phyloP scores from a whole-genome alignment of 257 asterid species.

The Salvia miltiorrhiza region DNA sequence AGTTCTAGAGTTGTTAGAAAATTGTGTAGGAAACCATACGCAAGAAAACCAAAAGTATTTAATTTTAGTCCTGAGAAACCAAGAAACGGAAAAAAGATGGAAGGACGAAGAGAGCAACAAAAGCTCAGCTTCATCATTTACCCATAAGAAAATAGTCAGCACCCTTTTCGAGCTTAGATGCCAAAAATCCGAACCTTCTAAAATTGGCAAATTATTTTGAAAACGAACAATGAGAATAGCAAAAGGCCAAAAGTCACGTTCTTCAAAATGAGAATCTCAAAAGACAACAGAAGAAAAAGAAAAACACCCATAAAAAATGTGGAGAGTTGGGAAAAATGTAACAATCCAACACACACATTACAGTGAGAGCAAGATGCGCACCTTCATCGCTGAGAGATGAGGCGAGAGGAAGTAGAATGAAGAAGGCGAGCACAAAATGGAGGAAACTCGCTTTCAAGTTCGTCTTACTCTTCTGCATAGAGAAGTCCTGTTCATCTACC shows the following conservation, averaged over 20 bases:
- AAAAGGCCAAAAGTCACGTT: slow-evolving; percentile 22
- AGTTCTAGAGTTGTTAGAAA: background rate
- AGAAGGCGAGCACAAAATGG: slow-evolving; percentile 6
- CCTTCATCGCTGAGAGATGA: slow-evolving; percentile 62
- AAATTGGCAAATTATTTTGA: slow-evolving; percentile 14
- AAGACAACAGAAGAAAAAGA: background rate
- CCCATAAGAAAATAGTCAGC: slow-evolving; percentile 5
- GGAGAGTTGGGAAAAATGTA: background rate
- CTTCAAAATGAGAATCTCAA: slow-evolving; percentile 8
- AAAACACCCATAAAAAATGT: background rate
- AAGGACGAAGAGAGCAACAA: background rate
- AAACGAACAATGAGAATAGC: slow-evolving; percentile 9
- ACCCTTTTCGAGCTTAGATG: slow-evolving; percentile 18
- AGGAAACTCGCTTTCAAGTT: slow-evolving; percentile 16
- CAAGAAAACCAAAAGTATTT: background rate
- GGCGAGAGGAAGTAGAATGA: slow-evolving; percentile 38
- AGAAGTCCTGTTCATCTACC: slow-evolving; percentile 21
- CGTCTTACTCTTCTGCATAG: slow-evolving; percentile 23
- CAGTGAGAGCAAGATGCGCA: background rate
- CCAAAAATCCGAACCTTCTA: slow-evolving; percentile 28
- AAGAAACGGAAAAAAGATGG: background rate
- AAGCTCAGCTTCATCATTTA: background rate
- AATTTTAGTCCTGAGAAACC: background rate
- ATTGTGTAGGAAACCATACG: background rate
- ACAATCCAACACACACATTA: too few relatives aligned